Percentiles rank a stretch among this genome's conserved stretches.
These are phyloP conservation scores for Vararia minispora DNA, from an alignment of 768 basidiomycete genomes.

Conservation along the genomic window DNA sequence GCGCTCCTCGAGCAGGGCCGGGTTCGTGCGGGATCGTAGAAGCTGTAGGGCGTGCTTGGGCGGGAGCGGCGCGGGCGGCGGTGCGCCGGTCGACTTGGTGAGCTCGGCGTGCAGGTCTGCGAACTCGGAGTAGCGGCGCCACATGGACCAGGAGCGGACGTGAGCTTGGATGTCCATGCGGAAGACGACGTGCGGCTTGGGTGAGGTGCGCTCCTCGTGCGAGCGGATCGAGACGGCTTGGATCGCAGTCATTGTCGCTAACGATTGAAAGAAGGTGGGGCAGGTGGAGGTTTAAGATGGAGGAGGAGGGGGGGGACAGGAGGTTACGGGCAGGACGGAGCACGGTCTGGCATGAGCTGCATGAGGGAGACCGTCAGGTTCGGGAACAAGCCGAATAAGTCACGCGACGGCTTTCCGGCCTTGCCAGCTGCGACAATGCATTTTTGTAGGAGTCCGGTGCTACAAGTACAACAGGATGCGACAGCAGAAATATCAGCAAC, in stretches of 20 bases:
- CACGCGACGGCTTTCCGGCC: no score
- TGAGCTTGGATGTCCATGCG: slow-evolving; percentile 78
- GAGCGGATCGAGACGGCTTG: slow-evolving; percentile 64
- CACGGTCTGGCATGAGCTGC: no score
- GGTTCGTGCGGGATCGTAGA: slow-evolving; percentile 45
- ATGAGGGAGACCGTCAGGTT: no score
- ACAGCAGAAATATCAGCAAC: not conserved
- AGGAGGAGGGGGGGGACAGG: no score
- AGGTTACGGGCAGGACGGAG: no score
- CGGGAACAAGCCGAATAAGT: no score
- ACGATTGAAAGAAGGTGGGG: no score
- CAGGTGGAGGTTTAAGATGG: no score
- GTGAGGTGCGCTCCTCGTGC: slow-evolving; percentile 55
- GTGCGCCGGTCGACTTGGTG: slow-evolving; percentile 62
- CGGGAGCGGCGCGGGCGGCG: slow-evolving; percentile 74
- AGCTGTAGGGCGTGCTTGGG: slow-evolving; percentile 74
- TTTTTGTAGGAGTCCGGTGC: no score
- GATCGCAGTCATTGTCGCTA: slow-evolving; percentile 58
- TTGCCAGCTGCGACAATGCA: no score
- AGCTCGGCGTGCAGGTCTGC: slow-evolving; percentile 77
- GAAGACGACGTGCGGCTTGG: slow-evolving; percentile 77
- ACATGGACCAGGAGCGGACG: slow-evolving; percentile 88
- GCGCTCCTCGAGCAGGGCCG: slow-evolving; percentile 66
- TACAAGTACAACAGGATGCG: not conserved
- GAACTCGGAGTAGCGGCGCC: slow-evolving; percentile 93